These are phyloP conservation scores for Malassezia furfur DNA, from an alignment of 1,284 basidiomycete species.

Conservation along the genomic window DNA sequence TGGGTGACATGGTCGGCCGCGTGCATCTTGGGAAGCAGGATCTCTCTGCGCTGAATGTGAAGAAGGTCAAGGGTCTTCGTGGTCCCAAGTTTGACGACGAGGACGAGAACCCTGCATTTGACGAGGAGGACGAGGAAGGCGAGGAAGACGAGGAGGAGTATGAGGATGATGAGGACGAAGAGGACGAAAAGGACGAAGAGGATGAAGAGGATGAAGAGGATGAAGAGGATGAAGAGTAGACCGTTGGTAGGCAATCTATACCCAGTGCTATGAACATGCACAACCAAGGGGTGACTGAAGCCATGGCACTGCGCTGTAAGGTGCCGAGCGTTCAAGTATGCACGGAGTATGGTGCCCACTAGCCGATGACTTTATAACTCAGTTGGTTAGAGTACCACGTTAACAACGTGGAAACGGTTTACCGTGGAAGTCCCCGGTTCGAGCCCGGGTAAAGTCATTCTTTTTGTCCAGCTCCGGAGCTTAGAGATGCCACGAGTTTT, in stretches of 20 bases:
- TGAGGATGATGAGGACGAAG: conserved; percentile 12
- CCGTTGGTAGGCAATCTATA: background rate
- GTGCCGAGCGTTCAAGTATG: no score
- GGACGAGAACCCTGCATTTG: conserved; percentile 19
- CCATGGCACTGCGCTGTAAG: no score
- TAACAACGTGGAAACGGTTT: conserved; percentile 11
- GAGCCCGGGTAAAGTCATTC: conserved; percentile 19
- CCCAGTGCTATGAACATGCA: background rate
- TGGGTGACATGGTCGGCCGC: conserved; percentile 87
- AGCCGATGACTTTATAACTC: conserved; percentile 17
- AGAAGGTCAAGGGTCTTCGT: conserved; percentile 77
- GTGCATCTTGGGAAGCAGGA: conserved; percentile 88
- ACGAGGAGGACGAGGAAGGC: conserved; percentile 24
- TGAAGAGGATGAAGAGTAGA: background rate
- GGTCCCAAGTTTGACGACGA: conserved; percentile 24
- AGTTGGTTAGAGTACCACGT: conserved; percentile 24
- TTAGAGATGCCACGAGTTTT: background rate
- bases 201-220: background rate
- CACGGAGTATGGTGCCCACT: no score
- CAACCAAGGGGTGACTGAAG: no score
- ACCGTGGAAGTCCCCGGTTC: conserved; percentile 23
- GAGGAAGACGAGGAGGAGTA: conserved; percentile 24
- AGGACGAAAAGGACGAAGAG: background rate
- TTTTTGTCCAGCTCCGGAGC: conserved; percentile 3
- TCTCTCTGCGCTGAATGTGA: conserved; percentile 69